Evolutionary conservation across 495 filamentous ascomycete genomes (phyloP).

Genomic region (Penicillium egyptiacum): DNA sequence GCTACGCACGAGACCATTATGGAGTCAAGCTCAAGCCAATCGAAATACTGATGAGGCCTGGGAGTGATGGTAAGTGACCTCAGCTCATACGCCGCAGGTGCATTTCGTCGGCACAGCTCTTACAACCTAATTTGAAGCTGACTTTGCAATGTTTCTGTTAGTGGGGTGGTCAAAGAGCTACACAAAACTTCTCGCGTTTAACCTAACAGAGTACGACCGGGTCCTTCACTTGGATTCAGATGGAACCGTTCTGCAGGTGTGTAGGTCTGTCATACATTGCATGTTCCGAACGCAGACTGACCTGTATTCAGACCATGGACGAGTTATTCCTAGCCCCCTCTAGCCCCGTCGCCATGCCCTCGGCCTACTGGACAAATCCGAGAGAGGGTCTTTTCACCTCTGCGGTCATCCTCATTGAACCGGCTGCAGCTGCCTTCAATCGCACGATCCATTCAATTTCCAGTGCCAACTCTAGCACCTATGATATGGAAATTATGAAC

Average conservation of each 20-base stretch:
- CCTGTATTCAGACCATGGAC: conserved; percentile 49
- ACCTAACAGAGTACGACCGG: conserved; percentile 60
- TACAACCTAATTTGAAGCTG: background rate
- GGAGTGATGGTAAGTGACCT: conserved; percentile 32
- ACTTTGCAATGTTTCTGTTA: conserved; percentile 10
- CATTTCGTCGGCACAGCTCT: background rate
- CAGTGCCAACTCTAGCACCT: conserved; percentile 15
- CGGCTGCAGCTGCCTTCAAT: conserved; percentile 47
- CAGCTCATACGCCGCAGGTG: too few species aligned
- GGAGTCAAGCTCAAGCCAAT: conserved; percentile 56
- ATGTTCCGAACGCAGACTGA: background rate
- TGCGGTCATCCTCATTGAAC: conserved; percentile 58
- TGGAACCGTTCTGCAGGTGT: conserved; percentile 49
- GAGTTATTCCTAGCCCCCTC: conserved; percentile 62
- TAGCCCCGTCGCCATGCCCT: conserved; percentile 53
- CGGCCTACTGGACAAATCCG: conserved; percentile 61
- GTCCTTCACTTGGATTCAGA: conserved; percentile 63
- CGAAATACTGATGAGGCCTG: conserved; percentile 37
- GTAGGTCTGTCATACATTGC: background rate
- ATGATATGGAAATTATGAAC: conserved; percentile 51
- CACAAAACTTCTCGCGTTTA: conserved; percentile 66
- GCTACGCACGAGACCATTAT: conserved; percentile 58
- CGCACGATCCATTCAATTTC: conserved; percentile 45
- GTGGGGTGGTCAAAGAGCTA: conserved; percentile 55
- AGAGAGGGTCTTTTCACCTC: conserved; percentile 45